These are phyloP conservation scores for Lepidium sativum DNA, from an alignment of 345 rosid species.

Conservation along the genomic window DNA sequence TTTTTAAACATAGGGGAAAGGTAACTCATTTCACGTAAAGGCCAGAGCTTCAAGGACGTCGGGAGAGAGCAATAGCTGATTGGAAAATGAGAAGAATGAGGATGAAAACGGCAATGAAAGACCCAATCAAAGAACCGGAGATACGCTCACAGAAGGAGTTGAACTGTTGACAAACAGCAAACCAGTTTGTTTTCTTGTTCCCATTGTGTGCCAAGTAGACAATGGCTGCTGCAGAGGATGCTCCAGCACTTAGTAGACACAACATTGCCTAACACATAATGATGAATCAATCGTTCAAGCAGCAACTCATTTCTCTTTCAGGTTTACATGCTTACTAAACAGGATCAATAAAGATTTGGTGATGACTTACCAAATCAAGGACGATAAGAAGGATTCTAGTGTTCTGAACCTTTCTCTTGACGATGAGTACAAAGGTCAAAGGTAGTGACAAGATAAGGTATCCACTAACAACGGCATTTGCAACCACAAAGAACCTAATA, in stretches of 20 bases:
- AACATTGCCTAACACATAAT: constrained; percentile 39
- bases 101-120: constrained; percentile 36
- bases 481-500: constrained; percentile 62
- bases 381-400: constrained; percentile 41
- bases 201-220: constrained; percentile 77
- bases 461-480: constrained; percentile 50
- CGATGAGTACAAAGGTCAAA: constrained; percentile 42
- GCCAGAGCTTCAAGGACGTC: constrained; percentile 27
- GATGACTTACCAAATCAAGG: constrained; percentile 44
- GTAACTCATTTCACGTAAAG: not conserved
- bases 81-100: constrained; percentile 39
- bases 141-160: constrained; percentile 71
- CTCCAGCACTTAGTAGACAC: constrained; percentile 57
- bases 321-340: not conserved
- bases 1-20: not conserved
- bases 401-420: constrained; percentile 42
- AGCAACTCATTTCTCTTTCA: not conserved
- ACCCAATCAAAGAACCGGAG: constrained; percentile 71
- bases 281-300: not conserved
- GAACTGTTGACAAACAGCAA: constrained; percentile 65
- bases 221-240: constrained; percentile 72
- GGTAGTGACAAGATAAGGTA: constrained; percentile 47
- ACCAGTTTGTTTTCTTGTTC: constrained; percentile 61
- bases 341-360: not conserved
- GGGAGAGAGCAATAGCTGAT: constrained; percentile 49